These are phyloP conservation scores for Colletotrichum sp. DNA, from an alignment of 2,329 filamentous ascomycete genomes.

Conservation along the genomic window DNA sequence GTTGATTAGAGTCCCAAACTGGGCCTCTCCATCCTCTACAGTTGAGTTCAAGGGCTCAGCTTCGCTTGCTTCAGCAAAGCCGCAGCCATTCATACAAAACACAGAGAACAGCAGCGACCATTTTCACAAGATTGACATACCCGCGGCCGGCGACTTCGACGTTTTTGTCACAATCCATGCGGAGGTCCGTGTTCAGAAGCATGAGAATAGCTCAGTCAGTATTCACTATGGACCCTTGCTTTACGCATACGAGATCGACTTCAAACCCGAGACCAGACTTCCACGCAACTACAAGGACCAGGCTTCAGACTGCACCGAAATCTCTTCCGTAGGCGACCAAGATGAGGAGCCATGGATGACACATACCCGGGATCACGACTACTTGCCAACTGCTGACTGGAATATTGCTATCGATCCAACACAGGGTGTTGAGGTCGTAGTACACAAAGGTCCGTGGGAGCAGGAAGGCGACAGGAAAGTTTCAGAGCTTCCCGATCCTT, in stretches of 20 bases:
- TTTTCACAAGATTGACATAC: neutral
- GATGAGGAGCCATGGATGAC: constrained; percentile 23
- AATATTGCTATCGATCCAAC: constrained; percentile 31
- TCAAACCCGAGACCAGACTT: constrained; percentile 8
- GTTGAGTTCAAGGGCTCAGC: neutral
- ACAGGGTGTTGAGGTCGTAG: neutral
- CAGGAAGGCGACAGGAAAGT: constrained; percentile 8
- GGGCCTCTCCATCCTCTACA: neutral
- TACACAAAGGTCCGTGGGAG: constrained; percentile 24
- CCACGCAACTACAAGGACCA: constrained; percentile 9
- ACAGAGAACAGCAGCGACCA: neutral
- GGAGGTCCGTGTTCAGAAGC: constrained; percentile 24
- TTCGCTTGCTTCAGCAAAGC: neutral
- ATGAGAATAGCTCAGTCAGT: constrained; percentile 39
- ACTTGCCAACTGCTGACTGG: constrained; percentile 38
- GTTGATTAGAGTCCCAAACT: constrained; percentile 26
- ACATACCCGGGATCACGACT: constrained; percentile 32
- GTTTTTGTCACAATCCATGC: constrained; percentile 21
- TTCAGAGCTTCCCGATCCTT: constrained; percentile 30
- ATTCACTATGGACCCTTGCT: constrained; percentile 49
- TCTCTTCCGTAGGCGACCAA: constrained; percentile 11
- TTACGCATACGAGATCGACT: constrained; percentile 44
- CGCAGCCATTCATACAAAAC: neutral
- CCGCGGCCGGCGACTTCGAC: neutral
- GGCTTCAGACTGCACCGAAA: constrained; percentile 29